Evolutionary conservation across 495 filamentous ascomycete genomes (phyloP), one percentile per base, ranked within the genome.

Genomic region (Viridothelium virens): DNA sequence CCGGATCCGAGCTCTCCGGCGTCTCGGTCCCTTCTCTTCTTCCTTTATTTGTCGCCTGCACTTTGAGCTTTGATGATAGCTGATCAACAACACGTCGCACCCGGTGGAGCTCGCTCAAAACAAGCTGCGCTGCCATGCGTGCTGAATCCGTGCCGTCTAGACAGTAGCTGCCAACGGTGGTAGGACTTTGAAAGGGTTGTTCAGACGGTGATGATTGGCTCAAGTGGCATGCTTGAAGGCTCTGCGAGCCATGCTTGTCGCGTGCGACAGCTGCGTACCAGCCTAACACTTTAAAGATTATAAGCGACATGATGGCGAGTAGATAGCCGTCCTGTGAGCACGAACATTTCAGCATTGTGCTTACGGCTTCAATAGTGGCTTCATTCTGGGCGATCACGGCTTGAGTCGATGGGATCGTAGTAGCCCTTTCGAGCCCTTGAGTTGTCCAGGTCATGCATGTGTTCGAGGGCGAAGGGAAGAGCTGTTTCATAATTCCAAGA

Each of bases 221-320:
- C 25, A 25, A 25, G 25, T 25, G 25, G 25, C 25, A 25, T 25
- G 25, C 16, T 34, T 37, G 61, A 31, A 25, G 47, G 65, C 38
- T 44, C 31, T 64, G 34, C 65, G 34, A 48, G 12, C 38, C 14
- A n/a, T 38, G 31, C 3, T 63, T 63, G 6, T 68, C 12, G 6
- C 64, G 69, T n/a, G 69, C 70, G 1, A 61, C 74, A 2, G 70
- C 67, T 0, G 71, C 66, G 63, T 74, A 76, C 65, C 68, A 73
- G 62, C 61, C 71, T 50, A 76, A 62, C 1, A 76, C 70, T 70
- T 76, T 76, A 59, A 74, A 72, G 0, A 74, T 61, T 50, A 73
- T 70, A 39, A 74, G 66, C 0, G 73, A 66, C 37, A 76, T 59
- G 12, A 75, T 69, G 39, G 71, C 56, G 53, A 75, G 66, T 16